Evolutionary conservation across 2,329 filamentous ascomycete species (phyloP).

Genomic region (Botrytis medusae): DNA sequence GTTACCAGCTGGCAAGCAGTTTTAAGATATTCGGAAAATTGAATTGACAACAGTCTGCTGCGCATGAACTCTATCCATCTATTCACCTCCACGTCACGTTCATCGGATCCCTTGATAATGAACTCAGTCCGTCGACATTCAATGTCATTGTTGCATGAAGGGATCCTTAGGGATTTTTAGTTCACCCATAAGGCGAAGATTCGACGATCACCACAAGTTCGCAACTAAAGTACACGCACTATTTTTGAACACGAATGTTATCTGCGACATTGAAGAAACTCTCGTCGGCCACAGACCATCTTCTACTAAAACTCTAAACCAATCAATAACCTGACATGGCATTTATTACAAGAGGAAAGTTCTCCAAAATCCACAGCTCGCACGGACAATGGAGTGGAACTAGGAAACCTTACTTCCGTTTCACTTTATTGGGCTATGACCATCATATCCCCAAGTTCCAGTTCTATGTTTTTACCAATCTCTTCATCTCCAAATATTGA

Average conservation of each 20-base stretch:
- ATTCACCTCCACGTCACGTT: background rate
- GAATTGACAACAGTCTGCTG: background rate
- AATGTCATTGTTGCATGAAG: conserved; percentile 3
- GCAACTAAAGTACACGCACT: background rate
- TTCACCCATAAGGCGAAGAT: background rate
- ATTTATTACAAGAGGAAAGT: background rate
- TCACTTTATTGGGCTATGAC: conserved; percentile 15
- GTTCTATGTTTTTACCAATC: background rate
- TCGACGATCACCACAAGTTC: background rate
- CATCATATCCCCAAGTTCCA: conserved; percentile 6
- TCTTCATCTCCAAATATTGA: background rate
- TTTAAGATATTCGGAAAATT: background rate
- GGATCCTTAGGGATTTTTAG: background rate
- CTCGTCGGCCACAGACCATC: background rate
- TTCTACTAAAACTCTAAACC: background rate
- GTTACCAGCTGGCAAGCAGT: background rate
- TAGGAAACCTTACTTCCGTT: conserved; percentile 1
- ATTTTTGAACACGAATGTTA: background rate
- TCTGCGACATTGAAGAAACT: conserved; percentile 7
- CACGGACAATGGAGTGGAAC: conserved; percentile 7
- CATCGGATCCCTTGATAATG: background rate
- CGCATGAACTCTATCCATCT: background rate
- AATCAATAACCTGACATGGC: conserved; percentile 9
- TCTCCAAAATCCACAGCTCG: background rate
- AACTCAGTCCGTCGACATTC: background rate